These are phyloP conservation scores for Mercurialis annua DNA, from an alignment of 345 rosid genomes.

Conservation along the genomic window DNA sequence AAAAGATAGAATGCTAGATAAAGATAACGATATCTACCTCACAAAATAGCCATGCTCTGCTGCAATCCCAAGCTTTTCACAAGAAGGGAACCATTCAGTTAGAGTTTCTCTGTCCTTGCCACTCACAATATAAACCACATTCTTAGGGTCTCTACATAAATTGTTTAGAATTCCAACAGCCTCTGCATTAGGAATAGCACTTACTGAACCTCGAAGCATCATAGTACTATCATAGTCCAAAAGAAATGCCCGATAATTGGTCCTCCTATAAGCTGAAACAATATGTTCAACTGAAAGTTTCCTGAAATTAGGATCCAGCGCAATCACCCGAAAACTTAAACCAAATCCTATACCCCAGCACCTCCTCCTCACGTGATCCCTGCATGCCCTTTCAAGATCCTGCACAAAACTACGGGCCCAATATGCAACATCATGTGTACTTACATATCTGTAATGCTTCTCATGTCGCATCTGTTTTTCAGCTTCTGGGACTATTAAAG, in stretches of 20 bases:
- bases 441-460: conserved; percentile 84
- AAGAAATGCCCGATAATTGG: conserved; percentile 75
- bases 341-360: conserved; percentile 98
- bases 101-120: conserved; percentile 70
- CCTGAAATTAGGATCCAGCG: conserved; percentile 83
- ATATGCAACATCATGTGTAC: conserved; percentile 91
- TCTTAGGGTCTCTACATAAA: conserved; percentile 69
- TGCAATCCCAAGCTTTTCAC: conserved; percentile 72
- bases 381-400: conserved; percentile 87
- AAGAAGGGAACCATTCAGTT: conserved; percentile 69
- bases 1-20: not conserved
- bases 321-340: conserved; percentile 80
- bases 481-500: conserved; percentile 53
- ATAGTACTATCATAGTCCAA: conserved; percentile 88
- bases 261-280: conserved; percentile 83
- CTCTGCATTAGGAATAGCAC: conserved; percentile 46
- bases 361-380: conserved; percentile 73
- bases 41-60: conserved; percentile 87
- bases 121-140: conserved; percentile 81
- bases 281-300: conserved; percentile 85
- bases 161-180: conserved; percentile 60
- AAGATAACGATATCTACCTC: conserved; percentile 39
- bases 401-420: conserved; percentile 95
- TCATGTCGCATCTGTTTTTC: conserved; percentile 92
- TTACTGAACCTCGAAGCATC: conserved; percentile 56